Evolutionary conservation across 495 filamentous ascomycete genomes (phyloP).

Genomic region (Penicillium manginii): DNA sequence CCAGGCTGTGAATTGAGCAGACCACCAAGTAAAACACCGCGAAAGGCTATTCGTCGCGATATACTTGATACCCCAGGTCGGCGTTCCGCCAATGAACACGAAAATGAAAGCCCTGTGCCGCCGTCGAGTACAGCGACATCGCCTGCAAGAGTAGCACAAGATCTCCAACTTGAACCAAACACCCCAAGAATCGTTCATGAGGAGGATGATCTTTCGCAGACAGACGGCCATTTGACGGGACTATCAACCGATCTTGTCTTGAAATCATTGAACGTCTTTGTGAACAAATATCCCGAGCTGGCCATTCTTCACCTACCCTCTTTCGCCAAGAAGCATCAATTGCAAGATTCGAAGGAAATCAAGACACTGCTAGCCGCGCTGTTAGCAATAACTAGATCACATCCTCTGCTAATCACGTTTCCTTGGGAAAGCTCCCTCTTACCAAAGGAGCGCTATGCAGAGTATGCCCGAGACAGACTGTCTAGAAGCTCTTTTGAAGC

Average conservation of each 20-base stretch:
- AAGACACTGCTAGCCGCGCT: conserved; percentile 19
- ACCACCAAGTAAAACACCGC: conserved; percentile 7
- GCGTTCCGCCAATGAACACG: conserved; percentile 2
- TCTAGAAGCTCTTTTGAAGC: conserved; percentile 17
- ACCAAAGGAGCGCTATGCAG: conserved; percentile 17
- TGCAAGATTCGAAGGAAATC: conserved; percentile 8
- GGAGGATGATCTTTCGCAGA: neutral
- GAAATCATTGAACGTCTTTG: conserved; percentile 24
- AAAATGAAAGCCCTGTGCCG: conserved; percentile 2
- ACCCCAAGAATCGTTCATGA: neutral
- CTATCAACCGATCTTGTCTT: conserved; percentile 12
- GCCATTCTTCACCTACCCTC: conserved; percentile 19
- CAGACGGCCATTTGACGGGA: conserved; percentile 13
- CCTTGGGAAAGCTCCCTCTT: conserved; percentile 10
- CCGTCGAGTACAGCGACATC: neutral
- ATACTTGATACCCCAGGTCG: neutral
- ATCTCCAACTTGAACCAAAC: neutral
- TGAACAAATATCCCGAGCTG: conserved; percentile 25
- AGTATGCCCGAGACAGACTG: conserved; percentile 21
- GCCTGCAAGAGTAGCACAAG: neutral
- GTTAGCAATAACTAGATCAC: conserved; percentile 11
- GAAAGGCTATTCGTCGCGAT: conserved; percentile 1
- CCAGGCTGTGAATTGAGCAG: conserved; percentile 17
- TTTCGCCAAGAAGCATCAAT: conserved; percentile 19
- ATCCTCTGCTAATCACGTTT: conserved; percentile 4